Base-by-base conservation (phyloP, 306 rosid species). In the Spatholobus suberectus region DNA sequence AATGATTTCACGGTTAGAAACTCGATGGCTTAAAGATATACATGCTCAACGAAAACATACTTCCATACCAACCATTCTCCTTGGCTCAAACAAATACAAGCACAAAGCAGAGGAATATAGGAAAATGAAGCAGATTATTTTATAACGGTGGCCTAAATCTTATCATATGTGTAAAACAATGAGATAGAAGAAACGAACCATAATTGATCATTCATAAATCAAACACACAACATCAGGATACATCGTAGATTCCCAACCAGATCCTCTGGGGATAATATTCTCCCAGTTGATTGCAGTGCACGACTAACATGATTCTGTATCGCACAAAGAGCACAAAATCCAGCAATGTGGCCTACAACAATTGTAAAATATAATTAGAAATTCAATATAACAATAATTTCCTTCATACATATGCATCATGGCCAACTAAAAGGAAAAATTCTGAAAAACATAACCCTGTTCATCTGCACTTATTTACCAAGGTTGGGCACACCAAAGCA, bases 281-380 rank as follows among this genome's bases (percentile, higher is more conserved):
- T 87, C 84, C 96, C 98, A 17, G 93, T 88, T 61, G 97, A 85
- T 73, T 96, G 94, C 24, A 96, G 87, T 23, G 98, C 99, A 46
- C 92, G 88, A 76, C 99, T 94, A 59, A 96, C 99, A 69, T 96
- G 99, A 67, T 91, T 94, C 81, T 96, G 98, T 85, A 96, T 91
- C 37, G 99, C 99, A 78, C 99, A 96, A 17, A 96, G 87, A 66
- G 98, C 99, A 85, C 99, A 96, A 89, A 96, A 96, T 51, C 99
- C 99, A 76, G 94, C 90, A 83, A 96, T 24, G 72, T 44, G 98
- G 41, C 99, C 99, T 96, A 74, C 75, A 84, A 43, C 73, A 5
- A 85, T 41, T 23, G 84, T 70, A 34, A 78, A 86, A 46, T 18
- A 27, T 40, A 69, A 78, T 80, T 26, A 86, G 72, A 88, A 81